These are phyloP conservation scores for Acanthamoeba culbertsoni DNA, from an alignment of 208 protist species.

Conservation along the genomic window DNA sequence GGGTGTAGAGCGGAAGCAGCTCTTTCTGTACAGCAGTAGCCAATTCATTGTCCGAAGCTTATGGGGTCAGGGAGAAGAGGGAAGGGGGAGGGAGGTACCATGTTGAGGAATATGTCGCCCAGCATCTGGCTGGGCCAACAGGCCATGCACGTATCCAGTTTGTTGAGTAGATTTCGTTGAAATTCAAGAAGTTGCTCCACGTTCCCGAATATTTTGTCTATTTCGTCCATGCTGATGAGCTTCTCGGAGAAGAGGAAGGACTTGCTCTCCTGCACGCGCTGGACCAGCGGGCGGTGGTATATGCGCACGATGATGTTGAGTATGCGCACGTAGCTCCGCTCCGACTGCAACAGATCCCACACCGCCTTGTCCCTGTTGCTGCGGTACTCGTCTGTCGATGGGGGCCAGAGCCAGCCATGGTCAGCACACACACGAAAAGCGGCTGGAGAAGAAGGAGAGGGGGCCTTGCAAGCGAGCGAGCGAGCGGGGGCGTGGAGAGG, in stretches of 20 bases:
- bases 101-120: conserved; percentile 28
- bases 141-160: neutral
- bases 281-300: neutral
- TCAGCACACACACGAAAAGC: neutral
- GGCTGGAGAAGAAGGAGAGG: neutral
- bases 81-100: neutral
- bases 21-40: conserved; percentile 27
- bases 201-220: conserved; percentile 19
- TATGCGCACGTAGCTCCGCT: neutral
- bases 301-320: conserved; percentile 47
- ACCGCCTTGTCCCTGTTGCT: neutral
- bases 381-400: neutral
- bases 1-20: conserved; percentile 16
- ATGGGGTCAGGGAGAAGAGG: neutral
- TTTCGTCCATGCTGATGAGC: conserved; percentile 1
- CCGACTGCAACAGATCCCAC: conserved; percentile 27
- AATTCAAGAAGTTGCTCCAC: conserved; percentile 22
- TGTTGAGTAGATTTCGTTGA: conserved; percentile 24
- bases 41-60: too few species aligned
- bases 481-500: too few species aligned
- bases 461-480: too few species aligned
- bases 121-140: neutral
- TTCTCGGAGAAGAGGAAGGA: conserved; percentile 33
- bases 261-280: neutral
- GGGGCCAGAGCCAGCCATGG: neutral